Evolutionary conservation across 225 moss, liverwort and hornwort species (phyloP).

Genomic region (Marchantia polymorpha): DNA sequence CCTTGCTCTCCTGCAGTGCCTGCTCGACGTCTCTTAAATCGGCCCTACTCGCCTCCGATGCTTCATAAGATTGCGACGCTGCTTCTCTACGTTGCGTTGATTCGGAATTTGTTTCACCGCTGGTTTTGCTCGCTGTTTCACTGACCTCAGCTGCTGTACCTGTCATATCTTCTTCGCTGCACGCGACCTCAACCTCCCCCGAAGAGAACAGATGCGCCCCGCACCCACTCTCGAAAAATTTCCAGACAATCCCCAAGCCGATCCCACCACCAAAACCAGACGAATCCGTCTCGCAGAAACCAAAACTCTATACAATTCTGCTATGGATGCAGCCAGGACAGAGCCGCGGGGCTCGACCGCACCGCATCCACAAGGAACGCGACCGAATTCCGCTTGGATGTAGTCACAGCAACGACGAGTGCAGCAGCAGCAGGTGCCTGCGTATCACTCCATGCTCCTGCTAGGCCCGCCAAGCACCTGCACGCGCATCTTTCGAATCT

Average conservation of each 20-base stretch:
- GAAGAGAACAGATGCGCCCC: background rate
- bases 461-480: background rate
- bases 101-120: slow-evolving; percentile 5
- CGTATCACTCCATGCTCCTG: background rate
- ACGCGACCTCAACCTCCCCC: background rate
- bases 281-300: background rate
- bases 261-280: background rate
- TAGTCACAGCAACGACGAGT: background rate
- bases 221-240: background rate
- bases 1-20: slow-evolving; percentile 63
- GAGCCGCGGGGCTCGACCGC: slow-evolving; percentile 7
- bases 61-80: slow-evolving; percentile 6
- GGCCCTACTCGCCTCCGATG: background rate
- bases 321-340: slow-evolving; percentile 13
- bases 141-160: slow-evolving; percentile 15
- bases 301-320: background rate
- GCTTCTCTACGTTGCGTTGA: slow-evolving; percentile 24
- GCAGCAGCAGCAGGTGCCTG: no score
- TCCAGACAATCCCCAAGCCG: background rate
- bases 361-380: slow-evolving; percentile 12
- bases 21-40: slow-evolving; percentile 44
- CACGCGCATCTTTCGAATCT: background rate
- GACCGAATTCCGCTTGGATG: background rate
- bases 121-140: slow-evolving; percentile 13
- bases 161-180: slow-evolving; percentile 26